Evolutionary conservation across 2,329 filamentous ascomycete genomes (phyloP).

Genomic region (Pseudocercospora vitis): DNA sequence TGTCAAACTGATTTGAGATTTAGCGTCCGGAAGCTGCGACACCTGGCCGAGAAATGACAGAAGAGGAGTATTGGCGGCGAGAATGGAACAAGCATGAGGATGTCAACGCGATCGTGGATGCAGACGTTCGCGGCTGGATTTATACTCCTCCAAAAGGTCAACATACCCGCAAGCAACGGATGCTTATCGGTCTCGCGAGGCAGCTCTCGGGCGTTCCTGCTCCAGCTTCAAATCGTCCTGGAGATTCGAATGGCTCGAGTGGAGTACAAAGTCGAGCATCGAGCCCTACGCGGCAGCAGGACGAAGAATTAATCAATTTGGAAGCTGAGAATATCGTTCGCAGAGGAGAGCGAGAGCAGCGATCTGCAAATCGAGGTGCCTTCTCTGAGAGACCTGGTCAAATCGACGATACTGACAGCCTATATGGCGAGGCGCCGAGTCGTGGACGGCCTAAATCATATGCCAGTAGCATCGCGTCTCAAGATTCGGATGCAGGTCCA

Average conservation of each 20-base stretch:
- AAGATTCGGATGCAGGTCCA: slow-evolving; percentile 24
- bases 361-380: slow-evolving; percentile 62
- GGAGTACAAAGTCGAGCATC: slow-evolving; percentile 45
- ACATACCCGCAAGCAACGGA: slow-evolving; percentile 80
- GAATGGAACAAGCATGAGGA: slow-evolving; percentile 81
- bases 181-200: slow-evolving; percentile 81
- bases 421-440: slow-evolving; percentile 38
- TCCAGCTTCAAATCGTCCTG: slow-evolving; percentile 48
- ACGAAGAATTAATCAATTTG: slow-evolving; percentile 67
- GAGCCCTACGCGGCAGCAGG: slow-evolving; percentile 48
- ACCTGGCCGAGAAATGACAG: slow-evolving; percentile 27
- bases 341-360: slow-evolving; percentile 67
- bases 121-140: slow-evolving; percentile 94
- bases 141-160: slow-evolving; percentile 83
- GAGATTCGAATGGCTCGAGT: slow-evolving; percentile 43
- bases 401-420: slow-evolving; percentile 44
- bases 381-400: slow-evolving; percentile 68
- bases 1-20: slow-evolving; percentile 1
- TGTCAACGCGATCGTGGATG: slow-evolving; percentile 82
- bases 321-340: slow-evolving; percentile 77
- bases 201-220: slow-evolving; percentile 84
- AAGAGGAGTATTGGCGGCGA: slow-evolving; percentile 67
- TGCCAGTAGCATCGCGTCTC: slow-evolving; percentile 29
- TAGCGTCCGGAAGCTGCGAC: slow-evolving; percentile 20
- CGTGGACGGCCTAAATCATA: slow-evolving; percentile 22